Evolutionary conservation across 179 eudicot species (phyloP).

Genomic region (Beta lomatogona): DNA sequence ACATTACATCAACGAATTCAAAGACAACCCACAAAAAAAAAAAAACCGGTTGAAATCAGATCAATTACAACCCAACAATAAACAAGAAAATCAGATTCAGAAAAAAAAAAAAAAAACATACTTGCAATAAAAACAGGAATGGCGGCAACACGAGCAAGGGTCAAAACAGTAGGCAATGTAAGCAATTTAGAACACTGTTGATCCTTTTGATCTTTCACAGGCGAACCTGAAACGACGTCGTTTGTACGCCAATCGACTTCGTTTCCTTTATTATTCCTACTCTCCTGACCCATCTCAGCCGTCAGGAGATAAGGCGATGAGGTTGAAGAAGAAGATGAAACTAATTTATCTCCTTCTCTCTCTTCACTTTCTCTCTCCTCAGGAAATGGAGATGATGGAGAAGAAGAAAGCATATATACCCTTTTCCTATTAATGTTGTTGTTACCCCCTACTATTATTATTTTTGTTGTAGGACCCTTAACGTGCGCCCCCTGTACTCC

Average conservation of each 20-base stretch:
- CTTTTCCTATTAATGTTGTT: constrained; percentile 14
- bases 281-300: constrained; percentile 43
- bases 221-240: constrained; percentile 21
- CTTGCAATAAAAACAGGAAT: constrained; percentile 75
- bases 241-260: constrained; percentile 29
- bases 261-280: constrained; percentile 2
- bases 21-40: background rate
- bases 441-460: background rate
- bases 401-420: constrained; percentile 29
- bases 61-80: background rate
- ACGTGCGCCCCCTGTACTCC: constrained; percentile 36
- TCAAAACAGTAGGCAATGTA: constrained; percentile 86
- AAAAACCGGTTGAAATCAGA: constrained; percentile 11
- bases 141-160: constrained; percentile 88
- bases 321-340: constrained; percentile 15
- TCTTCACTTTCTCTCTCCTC: constrained; percentile 19
- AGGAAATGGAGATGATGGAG: constrained; percentile 16
- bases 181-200: constrained; percentile 50
- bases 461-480: constrained; percentile 20
- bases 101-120: constrained; percentile 41
- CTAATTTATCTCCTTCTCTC: background rate
- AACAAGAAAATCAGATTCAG: background rate
- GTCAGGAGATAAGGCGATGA: constrained; percentile 18
- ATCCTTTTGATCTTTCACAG: constrained; percentile 7
- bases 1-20: background rate